Evolutionary conservation across 2,329 filamentous ascomycete species (phyloP).

Genomic region (Emmonsia crescens): DNA sequence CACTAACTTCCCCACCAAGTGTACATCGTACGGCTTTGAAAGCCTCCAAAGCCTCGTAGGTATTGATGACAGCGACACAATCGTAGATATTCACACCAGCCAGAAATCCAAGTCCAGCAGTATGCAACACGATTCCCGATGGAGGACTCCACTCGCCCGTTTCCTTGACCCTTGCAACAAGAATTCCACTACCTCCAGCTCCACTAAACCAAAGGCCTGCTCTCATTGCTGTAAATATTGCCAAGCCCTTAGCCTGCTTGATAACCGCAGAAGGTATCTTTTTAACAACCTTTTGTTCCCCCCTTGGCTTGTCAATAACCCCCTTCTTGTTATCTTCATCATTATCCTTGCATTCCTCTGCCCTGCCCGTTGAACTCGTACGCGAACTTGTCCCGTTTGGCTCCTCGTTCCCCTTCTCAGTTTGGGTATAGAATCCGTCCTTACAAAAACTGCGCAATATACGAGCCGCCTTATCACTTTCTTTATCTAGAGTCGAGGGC

Average conservation of each 20-base stretch:
- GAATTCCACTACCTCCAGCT: slow-evolving; percentile 76
- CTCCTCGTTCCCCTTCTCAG: slow-evolving; percentile 42
- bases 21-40: slow-evolving; percentile 72
- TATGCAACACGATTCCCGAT: slow-evolving; percentile 83
- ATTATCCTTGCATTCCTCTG: not conserved
- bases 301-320: slow-evolving; percentile 43
- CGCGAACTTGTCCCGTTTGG: slow-evolving; percentile 16
- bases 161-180: slow-evolving; percentile 65
- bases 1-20: slow-evolving; percentile 68
- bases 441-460: slow-evolving; percentile 86
- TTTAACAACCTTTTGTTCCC: slow-evolving; percentile 56
- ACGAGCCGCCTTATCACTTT: slow-evolving; percentile 82
- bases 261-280: slow-evolving; percentile 83
- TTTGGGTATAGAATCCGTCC: slow-evolving; percentile 58
- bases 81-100: slow-evolving; percentile 93
- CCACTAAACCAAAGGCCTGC: slow-evolving; percentile 86
- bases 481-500: slow-evolving; percentile 74
- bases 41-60: slow-evolving; percentile 67
- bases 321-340: slow-evolving; percentile 24
- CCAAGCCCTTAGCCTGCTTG: slow-evolving; percentile 77
- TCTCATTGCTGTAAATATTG: slow-evolving; percentile 92
- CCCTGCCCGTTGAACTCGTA: slow-evolving; percentile 5
- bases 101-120: slow-evolving; percentile 76
- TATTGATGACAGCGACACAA: slow-evolving; percentile 87
- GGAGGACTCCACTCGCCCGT: slow-evolving; percentile 88